Evolutionary conservation across 345 rosid species (phyloP), one percentile per base, ranked within the genome.

Genomic region (Mangifera indica): DNA sequence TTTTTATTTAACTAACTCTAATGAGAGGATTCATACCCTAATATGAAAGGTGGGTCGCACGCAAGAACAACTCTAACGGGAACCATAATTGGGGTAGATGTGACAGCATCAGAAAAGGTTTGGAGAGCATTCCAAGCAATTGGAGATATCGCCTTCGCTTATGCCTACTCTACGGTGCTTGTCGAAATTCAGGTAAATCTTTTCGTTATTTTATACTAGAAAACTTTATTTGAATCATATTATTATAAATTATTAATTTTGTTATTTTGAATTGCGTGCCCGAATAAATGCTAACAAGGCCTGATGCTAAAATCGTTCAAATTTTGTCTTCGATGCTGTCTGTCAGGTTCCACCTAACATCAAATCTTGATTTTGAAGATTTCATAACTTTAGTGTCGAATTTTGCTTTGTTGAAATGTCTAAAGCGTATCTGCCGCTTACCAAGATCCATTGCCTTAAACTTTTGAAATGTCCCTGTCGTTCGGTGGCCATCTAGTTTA

Each of bases 111-210:
- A 0, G 86, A 89, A 70, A 93, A 93, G 81, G 80, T 91, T n/a
- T 91, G 97, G 98, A 84, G 75, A 52, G 73, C 91, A 9, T 89
- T 93, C 76, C 96, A 85, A 71, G 88, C 97, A 0, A 69, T 93
- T 5, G 97, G 98, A 17, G 86, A 93, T 69, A 83, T 93, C 24
- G 96, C 98, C 15, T 93, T 93, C 76, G 96, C 98, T 44, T 93
- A 88, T 62, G 91, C 96, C 22, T 93, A 60, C 78, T 86, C 97
- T 8, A 87, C 89, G 1, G 88, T 93, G 24, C 93, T 93, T 9
- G 76, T 88, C 14, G 98, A 93, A 73, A 93, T 93, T 46, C 96
- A 91, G 94, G 97, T 73, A 82, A 82, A 81, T 65, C 13, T 2
- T 20, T 29, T 29, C 32, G n/a, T n/a, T n/a, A n/a, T n/a, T n/a